Conservation (phyloP, 768 basidiomycete species). For the Termitomyces sp. region DNA sequence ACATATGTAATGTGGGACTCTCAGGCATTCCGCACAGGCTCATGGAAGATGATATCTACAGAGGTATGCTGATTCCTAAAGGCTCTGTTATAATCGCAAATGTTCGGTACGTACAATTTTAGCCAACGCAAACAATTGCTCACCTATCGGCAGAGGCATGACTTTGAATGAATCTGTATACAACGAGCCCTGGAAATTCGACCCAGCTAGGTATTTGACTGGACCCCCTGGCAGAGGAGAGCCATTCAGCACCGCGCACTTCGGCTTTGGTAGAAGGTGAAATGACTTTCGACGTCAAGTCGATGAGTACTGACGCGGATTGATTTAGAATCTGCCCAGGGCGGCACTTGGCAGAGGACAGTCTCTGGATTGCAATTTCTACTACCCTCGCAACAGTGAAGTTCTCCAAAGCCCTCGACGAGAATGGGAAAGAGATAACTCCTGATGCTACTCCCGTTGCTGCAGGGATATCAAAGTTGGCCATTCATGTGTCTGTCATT, state of each 20-base stretch:
- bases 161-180: constrained; percentile 11
- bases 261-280: constrained; percentile 14
- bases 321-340: constrained; percentile 26
- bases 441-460: constrained; percentile 2
- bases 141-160: constrained; percentile 6
- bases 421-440: constrained; percentile 10
- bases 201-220: constrained; percentile 12
- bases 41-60: constrained; percentile 14
- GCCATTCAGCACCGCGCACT: constrained; percentile 8
- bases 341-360: constrained; percentile 32
- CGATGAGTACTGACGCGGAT: not conserved
- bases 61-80: constrained; percentile 12
- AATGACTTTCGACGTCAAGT: not conserved
- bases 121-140: not conserved
- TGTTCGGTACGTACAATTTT: constrained; percentile 3
- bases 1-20: not conserved
- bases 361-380: constrained; percentile 21
- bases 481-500: not conserved
- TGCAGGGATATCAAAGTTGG: not conserved
- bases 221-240: constrained; percentile 10
- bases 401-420: constrained; percentile 6
- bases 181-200: constrained; percentile 8
- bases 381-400: constrained; percentile 8
- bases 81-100: constrained; percentile 13
- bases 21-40: constrained; percentile 14